Conservation (phyloP, 805 yeast species). For the Starmerella scarabaei region DNA sequence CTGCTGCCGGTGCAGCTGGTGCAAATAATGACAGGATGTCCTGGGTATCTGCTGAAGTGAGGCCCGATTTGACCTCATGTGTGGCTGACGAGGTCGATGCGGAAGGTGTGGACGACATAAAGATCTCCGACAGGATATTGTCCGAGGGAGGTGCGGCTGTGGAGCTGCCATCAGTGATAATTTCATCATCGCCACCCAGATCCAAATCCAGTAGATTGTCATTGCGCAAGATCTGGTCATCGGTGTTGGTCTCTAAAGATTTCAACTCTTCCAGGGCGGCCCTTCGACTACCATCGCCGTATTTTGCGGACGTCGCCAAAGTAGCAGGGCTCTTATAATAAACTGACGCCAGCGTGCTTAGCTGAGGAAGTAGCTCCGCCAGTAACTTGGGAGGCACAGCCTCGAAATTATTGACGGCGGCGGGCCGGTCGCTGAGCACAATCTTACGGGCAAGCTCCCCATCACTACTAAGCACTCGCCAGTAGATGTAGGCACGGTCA, state of each 20-base stretch:
- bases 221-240: conserved; percentile 35
- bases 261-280: conserved; percentile 50
- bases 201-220: conserved; percentile 71
- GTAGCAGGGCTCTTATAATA: conserved; percentile 61
- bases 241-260: conserved; percentile 35
- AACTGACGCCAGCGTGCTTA: conserved; percentile 77
- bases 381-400: conserved; percentile 55
- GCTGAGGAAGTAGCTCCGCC: conserved; percentile 55
- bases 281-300: conserved; percentile 31
- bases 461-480: conserved; percentile 76
- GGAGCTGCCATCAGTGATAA: conserved; percentile 16
- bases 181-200: conserved; percentile 36
- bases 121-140: conserved; percentile 21
- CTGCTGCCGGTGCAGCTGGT: conserved; percentile 7
- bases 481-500: conserved; percentile 75
- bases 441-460: conserved; percentile 56
- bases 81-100: conserved; percentile 15
- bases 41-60: conserved; percentile 24
- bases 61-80: not conserved
- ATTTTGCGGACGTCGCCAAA: conserved; percentile 25
- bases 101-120: conserved; percentile 15
- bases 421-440: conserved; percentile 52
- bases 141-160: conserved; percentile 12
- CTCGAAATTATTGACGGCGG: conserved; percentile 59
- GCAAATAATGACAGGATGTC: conserved; percentile 40